Percentiles rank a stretch among this genome's conserved stretches.
Conservation (phyloP, 129 eudicot genomes). For the sunflower (Helianthus annuus) region DNA sequence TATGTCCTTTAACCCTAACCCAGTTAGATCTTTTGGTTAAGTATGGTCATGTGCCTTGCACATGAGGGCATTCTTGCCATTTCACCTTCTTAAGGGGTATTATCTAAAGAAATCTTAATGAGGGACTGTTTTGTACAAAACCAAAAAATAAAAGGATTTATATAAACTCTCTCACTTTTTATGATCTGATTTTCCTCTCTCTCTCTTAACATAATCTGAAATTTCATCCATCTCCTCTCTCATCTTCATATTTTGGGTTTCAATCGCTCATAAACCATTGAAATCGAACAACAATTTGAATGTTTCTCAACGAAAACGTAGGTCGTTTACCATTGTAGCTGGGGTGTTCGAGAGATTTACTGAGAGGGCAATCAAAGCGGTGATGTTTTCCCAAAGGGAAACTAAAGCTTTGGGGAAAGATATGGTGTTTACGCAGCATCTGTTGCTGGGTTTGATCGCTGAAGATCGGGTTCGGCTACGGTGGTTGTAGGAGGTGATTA, state of each 20-base stretch:
- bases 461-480: conserved; percentile 47
- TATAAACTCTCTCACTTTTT: too few species aligned
- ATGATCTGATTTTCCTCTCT: too few species aligned
- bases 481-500: too few species aligned
- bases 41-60: too few species aligned
- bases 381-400: conserved; percentile 73
- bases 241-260: conserved; percentile 49
- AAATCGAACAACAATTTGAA: background rate
- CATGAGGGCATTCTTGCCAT: too few species aligned
- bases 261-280: conserved; percentile 28
- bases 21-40: too few species aligned
- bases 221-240: conserved; percentile 10
- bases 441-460: conserved; percentile 69
- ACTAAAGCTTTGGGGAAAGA: conserved; percentile 62
- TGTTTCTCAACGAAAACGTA: conserved; percentile 21
- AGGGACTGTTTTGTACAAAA: too few species aligned
- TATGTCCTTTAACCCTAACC: too few species aligned
- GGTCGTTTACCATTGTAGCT: conserved; percentile 32
- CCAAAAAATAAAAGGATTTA: too few species aligned
- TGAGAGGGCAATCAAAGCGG: conserved; percentile 80
- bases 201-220: too few species aligned
- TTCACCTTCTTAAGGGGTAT: too few species aligned
- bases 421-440: conserved; percentile 73
- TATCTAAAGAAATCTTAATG: too few species aligned
- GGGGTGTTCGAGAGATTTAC: conserved; percentile 88